These are phyloP conservation scores for Lentinula raphanica DNA, from an alignment of 768 basidiomycete species.

Conservation along the genomic window DNA sequence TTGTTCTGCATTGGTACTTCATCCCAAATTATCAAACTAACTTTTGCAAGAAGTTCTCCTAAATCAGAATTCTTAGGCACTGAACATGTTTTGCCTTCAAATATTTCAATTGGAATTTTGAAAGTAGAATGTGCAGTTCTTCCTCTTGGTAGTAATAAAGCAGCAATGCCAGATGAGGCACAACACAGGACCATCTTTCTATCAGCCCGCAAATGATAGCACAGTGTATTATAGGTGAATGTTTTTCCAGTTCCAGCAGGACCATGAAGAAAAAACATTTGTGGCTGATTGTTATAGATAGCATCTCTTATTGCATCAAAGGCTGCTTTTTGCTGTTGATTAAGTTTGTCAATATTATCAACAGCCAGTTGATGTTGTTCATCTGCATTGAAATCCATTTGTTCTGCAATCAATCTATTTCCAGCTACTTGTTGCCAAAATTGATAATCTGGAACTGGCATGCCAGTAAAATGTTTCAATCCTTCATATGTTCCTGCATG, in stretches of 20 bases:
- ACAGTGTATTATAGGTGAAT: constrained; percentile 33
- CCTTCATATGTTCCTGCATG: constrained; percentile 13
- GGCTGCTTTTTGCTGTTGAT: constrained; percentile 15
- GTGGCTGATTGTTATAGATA: neutral
- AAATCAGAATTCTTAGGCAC: constrained; percentile 27
- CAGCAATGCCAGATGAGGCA: constrained; percentile 46
- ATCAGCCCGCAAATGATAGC: constrained; percentile 19
- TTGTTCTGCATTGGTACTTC: constrained; percentile 34
- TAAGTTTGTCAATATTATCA: neutral
- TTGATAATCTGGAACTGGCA: constrained; percentile 22
- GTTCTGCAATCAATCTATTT: constrained; percentile 24
- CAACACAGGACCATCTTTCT: constrained; percentile 38
- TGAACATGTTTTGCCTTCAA: constrained; percentile 25
- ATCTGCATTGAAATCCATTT: constrained; percentile 21
- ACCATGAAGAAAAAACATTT: constrained; percentile 35
- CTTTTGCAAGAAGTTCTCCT: constrained; percentile 27
- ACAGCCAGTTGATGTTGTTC: constrained; percentile 5
- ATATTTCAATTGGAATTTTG: constrained; percentile 37
- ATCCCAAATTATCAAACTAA: constrained; percentile 39
- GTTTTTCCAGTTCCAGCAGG: constrained; percentile 43
- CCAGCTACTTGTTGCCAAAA: constrained; percentile 14
- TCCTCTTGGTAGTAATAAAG: constrained; percentile 37
- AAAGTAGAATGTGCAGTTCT: constrained; percentile 44
- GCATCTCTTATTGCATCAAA: constrained; percentile 18
- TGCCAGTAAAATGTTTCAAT: constrained; percentile 21